Percentiles rank a stretch among this genome's conserved stretches.
Evolutionary conservation across 1,139 yeast genomes (phyloP).

Genomic region (Eremothecium coryli): DNA sequence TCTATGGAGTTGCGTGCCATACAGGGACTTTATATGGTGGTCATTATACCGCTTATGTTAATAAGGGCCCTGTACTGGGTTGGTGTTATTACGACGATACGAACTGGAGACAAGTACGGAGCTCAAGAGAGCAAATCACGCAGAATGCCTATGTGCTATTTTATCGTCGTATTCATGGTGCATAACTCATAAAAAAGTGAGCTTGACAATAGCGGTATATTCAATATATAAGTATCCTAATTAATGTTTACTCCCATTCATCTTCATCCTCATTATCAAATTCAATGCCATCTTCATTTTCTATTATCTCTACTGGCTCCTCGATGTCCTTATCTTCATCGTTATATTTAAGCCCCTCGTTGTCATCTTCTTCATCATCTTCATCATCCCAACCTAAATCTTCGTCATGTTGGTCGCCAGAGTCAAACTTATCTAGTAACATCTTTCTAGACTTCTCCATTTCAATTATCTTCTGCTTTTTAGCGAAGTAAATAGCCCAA

Average conservation of each 20-base stretch:
- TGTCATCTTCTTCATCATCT: constrained; percentile 20
- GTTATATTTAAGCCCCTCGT: constrained; percentile 10
- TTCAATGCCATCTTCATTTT: not conserved
- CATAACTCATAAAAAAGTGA: constrained; percentile 1
- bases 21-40: constrained; percentile 77
- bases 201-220: too few relatives aligned
- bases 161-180: constrained; percentile 34
- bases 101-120: constrained; percentile 22
- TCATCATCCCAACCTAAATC: constrained; percentile 27
- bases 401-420: constrained; percentile 13
- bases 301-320: too few relatives aligned
- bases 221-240: constrained; percentile 1
- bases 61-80: constrained; percentile 44
- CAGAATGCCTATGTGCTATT: constrained; percentile 69
- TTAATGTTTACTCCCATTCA: constrained; percentile 43
- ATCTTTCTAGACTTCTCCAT: constrained; percentile 62
- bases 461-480: constrained; percentile 45
- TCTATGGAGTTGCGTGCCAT: constrained; percentile 87
- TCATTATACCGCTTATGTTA: constrained; percentile 81
- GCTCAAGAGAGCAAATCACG: constrained; percentile 27
- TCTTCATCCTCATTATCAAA: constrained; percentile 39
- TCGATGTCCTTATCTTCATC: not conserved
- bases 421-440: constrained; percentile 33
- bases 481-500: constrained; percentile 66
- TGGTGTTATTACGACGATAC: constrained; percentile 32